These are phyloP conservation scores for Mortierella sp. DNA, from an alignment of 371 early-diverging fungal genomes.

Conservation along the genomic window DNA sequence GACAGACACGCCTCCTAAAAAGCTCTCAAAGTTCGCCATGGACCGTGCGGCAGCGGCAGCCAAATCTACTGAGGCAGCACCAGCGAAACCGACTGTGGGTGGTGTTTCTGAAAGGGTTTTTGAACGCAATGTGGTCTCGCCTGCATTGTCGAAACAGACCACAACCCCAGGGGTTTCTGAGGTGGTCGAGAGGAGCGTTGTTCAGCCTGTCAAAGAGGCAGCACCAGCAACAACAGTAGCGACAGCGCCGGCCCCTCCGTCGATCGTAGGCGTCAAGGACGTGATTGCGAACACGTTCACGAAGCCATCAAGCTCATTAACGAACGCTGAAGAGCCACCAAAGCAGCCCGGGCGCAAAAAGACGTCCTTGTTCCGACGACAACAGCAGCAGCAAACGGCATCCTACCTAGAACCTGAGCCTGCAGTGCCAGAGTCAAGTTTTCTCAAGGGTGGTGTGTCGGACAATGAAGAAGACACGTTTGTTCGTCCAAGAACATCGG, in stretches of 20 bases:
- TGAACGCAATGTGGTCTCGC: slow-evolving; percentile 10
- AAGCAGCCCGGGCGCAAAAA: slow-evolving; percentile 15
- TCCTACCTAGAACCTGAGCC: slow-evolving; percentile 37
- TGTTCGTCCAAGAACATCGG: not conserved
- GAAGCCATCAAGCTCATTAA: slow-evolving; percentile 2
- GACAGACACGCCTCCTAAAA: slow-evolving; percentile 12
- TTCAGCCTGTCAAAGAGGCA: slow-evolving; percentile 12
- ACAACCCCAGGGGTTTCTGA: slow-evolving; percentile 16
- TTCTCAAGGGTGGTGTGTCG: slow-evolving; percentile 3
- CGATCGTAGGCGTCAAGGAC: slow-evolving; percentile 23
- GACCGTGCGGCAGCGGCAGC: slow-evolving; percentile 18
- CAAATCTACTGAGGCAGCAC: not conserved
- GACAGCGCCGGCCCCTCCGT: not conserved
- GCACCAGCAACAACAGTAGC: no score
- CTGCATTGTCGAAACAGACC: not conserved
- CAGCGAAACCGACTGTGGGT: slow-evolving; percentile 8
- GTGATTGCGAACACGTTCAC: slow-evolving; percentile 48
- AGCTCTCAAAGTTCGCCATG: slow-evolving; percentile 39
- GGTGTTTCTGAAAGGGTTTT: slow-evolving; percentile 24
- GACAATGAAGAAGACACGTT: slow-evolving; percentile 6
- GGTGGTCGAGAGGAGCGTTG: slow-evolving; percentile 6
- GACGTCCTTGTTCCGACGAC: slow-evolving; percentile 37
- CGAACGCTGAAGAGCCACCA: not conserved
- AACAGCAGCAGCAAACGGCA: slow-evolving; percentile 12
- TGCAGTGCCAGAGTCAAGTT: slow-evolving; percentile 20